Base-by-base conservation (phyloP, 139 green algal species). In the Spirogloea muscicola region DNA sequence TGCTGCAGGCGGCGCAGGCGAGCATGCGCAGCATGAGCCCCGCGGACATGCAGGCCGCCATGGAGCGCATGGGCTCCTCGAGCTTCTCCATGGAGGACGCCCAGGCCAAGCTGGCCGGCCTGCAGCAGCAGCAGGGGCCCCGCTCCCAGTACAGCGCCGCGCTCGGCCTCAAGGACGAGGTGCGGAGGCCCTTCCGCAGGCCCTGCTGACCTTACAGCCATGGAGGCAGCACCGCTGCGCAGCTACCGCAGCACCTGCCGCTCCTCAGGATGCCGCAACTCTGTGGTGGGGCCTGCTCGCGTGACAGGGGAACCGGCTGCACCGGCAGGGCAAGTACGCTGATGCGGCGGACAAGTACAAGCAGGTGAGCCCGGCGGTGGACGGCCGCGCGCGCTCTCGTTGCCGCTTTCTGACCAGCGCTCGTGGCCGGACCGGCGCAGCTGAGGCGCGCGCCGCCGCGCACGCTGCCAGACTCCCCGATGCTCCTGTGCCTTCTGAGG, bases 341-440 rank as follows among this genome's bases (percentile, higher is more conserved):
- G 71, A 79, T 31, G 71, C 71, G 25, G 71, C 36, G 25, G 63
- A 77, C 16, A 79, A 79, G 63, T 79, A 79, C 31, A 36, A 57
- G 39, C 25, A 38, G 40, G 71, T 79, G 13, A 16, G 57, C 16
- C 13, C n/a, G n/a, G n/a, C n/a, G n/a, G n/a, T n/a, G n/a, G n/a
- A n/a, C n/a, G n/a, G n/a, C n/a, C n/a, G n/a, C n/a, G n/a, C n/a
- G n/a, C n/a, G n/a, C n/a, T n/a, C 44, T 16, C 44, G 10, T 52
- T 52, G 10, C 16, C 44, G 44, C 44, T 16, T 52, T 10, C 44
- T 16, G 10, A 16, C 44, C 44, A 52, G 44, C 13, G 13, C 44
- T 52, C 13, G 13, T 16, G 13, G 44, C 13, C 44, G 13, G 10
- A 16, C 44, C 44, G 16, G 44, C 13, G 44, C 44, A 25, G 44